Base-by-base conservation (phyloP, 2,329 filamentous ascomycete genomes). In the Nemania sp. region DNA sequence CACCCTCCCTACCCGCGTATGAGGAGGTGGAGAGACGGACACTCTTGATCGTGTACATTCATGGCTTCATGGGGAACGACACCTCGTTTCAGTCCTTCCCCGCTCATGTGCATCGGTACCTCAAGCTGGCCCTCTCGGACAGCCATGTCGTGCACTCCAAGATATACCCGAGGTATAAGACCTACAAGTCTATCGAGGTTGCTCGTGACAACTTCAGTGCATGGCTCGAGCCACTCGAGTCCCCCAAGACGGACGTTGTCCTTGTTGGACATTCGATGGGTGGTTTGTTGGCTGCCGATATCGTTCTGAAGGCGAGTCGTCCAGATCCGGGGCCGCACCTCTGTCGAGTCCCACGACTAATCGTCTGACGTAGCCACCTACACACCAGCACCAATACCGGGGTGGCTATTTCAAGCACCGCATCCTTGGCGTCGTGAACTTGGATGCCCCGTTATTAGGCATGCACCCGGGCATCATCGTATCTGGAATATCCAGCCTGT, bases 211-310 rank as follows among this genome's bases (percentile, higher is more conserved):
- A 91, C 71, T 96, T 97, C 72, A 94, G 91, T 71, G 79, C 76
- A 66, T 97, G 93, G 91, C 79, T 96, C 32, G 80, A 83, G 59
- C 91, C 91, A 6, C 91, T 96, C 68, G 89, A 94, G 73, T 85
- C 85, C 29, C 77, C 82, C 3, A 83, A 80, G 18, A 92, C 91
- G 1, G 93, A 97, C 77, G 82, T 96, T 2, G 81, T 97, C 18
- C 80, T 97, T 2, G 79, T 96, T 2, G 92, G 93, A 0, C 93
- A 97, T 74, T 96, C 91, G 43, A 94, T 97, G 87, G 93, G 93
- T 15, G 93, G 93, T 1, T 80, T 97, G 21, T 75, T 97, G 25
- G 86, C 90, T 25, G 91, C 90, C 1, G 93, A 97, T 68, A 84
- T 96, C 25, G 87, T 86, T 2, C 78, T 96, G 46, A 82, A 90